phyloP scores from a whole-genome alignment of 371 early-diverging fungal genomes.

The Rhizopus stolonifer region DNA sequence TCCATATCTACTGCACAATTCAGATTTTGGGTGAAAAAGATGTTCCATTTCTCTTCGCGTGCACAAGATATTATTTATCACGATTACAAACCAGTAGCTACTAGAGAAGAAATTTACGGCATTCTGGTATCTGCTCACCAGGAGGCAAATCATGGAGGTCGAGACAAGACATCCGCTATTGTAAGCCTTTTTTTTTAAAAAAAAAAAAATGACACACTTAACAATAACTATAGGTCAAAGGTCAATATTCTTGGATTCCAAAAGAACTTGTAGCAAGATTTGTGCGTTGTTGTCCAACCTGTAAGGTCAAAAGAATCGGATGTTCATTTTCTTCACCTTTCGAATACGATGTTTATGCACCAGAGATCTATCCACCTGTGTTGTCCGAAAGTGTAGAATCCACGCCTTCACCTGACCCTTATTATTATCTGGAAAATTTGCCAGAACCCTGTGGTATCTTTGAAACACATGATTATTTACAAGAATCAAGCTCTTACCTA shows the following conservation, averaged over 20 bases:
- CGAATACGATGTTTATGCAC: no score
- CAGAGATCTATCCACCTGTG: no score
- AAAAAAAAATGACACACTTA: no score
- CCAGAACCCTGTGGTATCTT: no score
- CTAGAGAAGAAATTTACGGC: constrained; percentile 55
- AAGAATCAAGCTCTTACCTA: no score
- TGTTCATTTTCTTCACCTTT: no score
- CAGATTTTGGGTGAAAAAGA: constrained; percentile 63
- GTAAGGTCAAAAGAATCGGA: constrained; percentile 1
- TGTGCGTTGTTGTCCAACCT: constrained; percentile 5
- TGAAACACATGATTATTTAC: no score
- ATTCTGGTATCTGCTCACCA: constrained; percentile 57
- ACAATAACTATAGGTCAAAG: no score
- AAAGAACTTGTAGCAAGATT: constrained; percentile 8
- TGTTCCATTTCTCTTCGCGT: constrained; percentile 9
- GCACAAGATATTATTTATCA: constrained; percentile 39
- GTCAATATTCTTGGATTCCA: constrained; percentile 8
- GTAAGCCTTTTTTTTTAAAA: constrained; percentile 24
- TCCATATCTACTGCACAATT: constrained; percentile 66
- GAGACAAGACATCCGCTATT: constrained; percentile 66
- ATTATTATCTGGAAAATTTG: no score
- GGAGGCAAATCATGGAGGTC: constrained; percentile 62
- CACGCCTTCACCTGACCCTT: no score
- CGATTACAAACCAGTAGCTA: constrained; percentile 59
- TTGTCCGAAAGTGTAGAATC: no score